phyloP scores from a whole-genome alignment of 2,329 filamentous ascomycete species.

The Massarina eburnea region DNA sequence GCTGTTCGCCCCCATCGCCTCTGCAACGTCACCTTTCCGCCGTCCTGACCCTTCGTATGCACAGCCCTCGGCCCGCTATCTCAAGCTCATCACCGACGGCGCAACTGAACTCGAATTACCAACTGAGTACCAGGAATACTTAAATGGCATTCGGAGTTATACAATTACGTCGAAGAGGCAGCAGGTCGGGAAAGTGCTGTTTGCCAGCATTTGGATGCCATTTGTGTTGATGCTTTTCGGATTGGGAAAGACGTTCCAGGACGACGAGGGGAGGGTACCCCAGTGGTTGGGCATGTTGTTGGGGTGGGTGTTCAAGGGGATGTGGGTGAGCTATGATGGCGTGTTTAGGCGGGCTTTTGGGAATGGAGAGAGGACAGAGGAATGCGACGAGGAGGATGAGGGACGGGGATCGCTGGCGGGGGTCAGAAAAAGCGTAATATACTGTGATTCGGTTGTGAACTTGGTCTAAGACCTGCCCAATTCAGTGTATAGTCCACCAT shows the following conservation, averaged over 20 bases:
- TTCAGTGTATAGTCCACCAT: too few species aligned
- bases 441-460: too few species aligned
- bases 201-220: constrained; percentile 63
- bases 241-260: constrained; percentile 55
- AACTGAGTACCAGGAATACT: constrained; percentile 72
- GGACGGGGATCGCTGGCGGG: too few species aligned
- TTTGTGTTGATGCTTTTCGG: constrained; percentile 58
- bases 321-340: constrained; percentile 68
- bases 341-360: constrained; percentile 72
- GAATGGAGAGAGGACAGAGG: constrained; percentile 73
- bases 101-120: constrained; percentile 81
- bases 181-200: constrained; percentile 62
- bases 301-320: constrained; percentile 55
- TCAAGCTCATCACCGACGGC: constrained; percentile 77
- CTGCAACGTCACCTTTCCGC: constrained; percentile 46
- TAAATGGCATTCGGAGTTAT: constrained; percentile 70
- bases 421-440: too few species aligned
- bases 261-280: constrained; percentile 68
- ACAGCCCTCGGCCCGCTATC: constrained; percentile 80
- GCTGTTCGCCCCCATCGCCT: constrained; percentile 61
- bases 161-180: constrained; percentile 68
- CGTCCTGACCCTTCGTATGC: constrained; percentile 72
- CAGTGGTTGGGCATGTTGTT: constrained; percentile 62
- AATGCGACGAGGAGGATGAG: constrained; percentile 7
- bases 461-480: too few species aligned